Evolutionary conservation across 257 asterid species (phyloP).

Genomic region (Scutellaria baicalensis): DNA sequence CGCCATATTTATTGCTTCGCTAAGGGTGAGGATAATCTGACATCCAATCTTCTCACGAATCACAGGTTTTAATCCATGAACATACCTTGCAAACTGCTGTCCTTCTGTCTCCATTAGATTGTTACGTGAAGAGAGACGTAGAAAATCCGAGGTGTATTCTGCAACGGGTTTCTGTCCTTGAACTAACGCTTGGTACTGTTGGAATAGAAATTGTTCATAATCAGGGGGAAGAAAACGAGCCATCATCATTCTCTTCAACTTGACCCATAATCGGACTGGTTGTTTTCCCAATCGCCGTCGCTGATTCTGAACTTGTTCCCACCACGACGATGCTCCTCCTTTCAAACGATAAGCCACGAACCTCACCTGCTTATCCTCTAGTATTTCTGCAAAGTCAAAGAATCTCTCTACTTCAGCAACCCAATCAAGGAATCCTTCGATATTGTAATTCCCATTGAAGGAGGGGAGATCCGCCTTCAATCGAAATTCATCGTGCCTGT

Average conservation of each 20-base stretch:
- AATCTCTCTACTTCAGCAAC: too few species aligned
- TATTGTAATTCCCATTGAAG: neutral
- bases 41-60: too few species aligned
- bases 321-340: neutral
- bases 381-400: too few species aligned
- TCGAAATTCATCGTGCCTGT: neutral
- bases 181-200: neutral
- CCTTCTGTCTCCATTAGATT: too few species aligned
- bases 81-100: too few species aligned
- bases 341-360: neutral
- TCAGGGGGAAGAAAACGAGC: neutral
- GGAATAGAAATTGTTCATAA: neutral
- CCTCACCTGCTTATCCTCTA: too few species aligned
- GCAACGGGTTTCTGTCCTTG: neutral
- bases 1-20: neutral
- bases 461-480: neutral
- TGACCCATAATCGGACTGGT: neutral
- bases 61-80: too few species aligned
- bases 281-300: neutral
- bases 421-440: too few species aligned
- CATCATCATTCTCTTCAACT: neutral
- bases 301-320: neutral
- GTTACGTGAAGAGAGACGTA: neutral
- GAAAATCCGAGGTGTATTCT: neutral
- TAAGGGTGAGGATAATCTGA: too few species aligned